Evolutionary conservation across 2,329 filamentous ascomycete species (phyloP).

Genomic region (Aspergillus arachidicola): DNA sequence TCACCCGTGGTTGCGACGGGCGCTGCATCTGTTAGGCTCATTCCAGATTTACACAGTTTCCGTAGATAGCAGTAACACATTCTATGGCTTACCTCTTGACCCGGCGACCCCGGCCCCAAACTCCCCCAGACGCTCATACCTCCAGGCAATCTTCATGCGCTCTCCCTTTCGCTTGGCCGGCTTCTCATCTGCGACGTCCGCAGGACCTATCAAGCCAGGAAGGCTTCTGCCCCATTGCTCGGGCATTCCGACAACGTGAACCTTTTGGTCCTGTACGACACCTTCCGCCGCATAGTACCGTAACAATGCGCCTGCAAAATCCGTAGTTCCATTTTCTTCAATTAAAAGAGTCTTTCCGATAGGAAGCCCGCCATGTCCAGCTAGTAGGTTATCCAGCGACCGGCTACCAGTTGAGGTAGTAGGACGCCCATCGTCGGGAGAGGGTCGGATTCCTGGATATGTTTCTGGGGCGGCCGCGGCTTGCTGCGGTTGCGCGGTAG

Average conservation of each 20-base stretch:
- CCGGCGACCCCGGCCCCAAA: conserved; percentile 59
- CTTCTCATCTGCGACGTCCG: conserved; percentile 49
- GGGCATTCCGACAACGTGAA: conserved; percentile 80
- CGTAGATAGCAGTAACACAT: not conserved
- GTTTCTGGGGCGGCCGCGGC: conserved; percentile 32
- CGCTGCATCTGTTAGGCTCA: conserved; percentile 28
- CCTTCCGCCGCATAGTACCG: conserved; percentile 93
- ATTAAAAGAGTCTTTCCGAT: conserved; percentile 79
- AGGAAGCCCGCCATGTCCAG: conserved; percentile 81
- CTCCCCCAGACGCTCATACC: conserved; percentile 83
- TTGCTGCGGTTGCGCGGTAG: conserved; percentile 27
- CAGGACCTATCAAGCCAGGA: conserved; percentile 67
- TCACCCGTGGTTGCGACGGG: conserved; percentile 30
- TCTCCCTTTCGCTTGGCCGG: conserved; percentile 55
- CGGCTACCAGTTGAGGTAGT: conserved; percentile 90
- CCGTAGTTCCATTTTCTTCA: conserved; percentile 89
- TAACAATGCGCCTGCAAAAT: conserved; percentile 82
- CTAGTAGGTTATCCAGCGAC: conserved; percentile 81
- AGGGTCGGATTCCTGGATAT: conserved; percentile 70
- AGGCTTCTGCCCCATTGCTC: conserved; percentile 82
- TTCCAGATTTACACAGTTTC: not conserved
- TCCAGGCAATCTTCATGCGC: conserved; percentile 99
- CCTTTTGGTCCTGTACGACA: conserved; percentile 82
- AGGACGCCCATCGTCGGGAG: conserved; percentile 80
- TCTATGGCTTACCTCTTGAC: conserved; percentile 60